Evolutionary conservation across 2,329 filamentous ascomycete species (phyloP), one percentile per base, ranked within the genome.

Genomic region (Coleophoma eucalyptorum): DNA sequence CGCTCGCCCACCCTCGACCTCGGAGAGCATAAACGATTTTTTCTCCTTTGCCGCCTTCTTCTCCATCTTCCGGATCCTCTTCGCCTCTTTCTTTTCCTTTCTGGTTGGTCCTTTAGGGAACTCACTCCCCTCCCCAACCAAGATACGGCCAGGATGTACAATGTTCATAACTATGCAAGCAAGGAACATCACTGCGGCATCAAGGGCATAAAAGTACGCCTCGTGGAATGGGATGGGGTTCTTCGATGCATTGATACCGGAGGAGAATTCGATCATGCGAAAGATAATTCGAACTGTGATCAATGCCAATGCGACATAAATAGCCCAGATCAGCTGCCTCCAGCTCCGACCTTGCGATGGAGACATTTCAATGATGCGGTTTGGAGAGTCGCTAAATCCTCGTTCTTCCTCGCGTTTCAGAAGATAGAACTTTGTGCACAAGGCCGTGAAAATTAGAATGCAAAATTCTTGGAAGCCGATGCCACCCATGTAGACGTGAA

Each of bases 281-380:
- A 78, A 87, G 55, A 83, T 74, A 61, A 86, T 84, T 33, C 82
- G 77, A 26, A 75, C 56, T 0, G 72, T 73, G 52, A 78, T 76
- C 33, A 76, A 64, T 0, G 55, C 52, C 11, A 79, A 61, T 0
- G 62, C 62, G 5, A 63, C 62, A 51, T 74, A 77, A 0, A 77
- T 59, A 1, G 65, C 62, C 48, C 68, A 73, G 2, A 72, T 63
- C 13, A 60, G 51, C 4, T 16, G 45, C 40, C 49, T 55, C 63
- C 56, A 63, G 31, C 57, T 56, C 32, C n/a, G 53, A 8, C 26
- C 26, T 34, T 53, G 49, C 32, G 38, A 43, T 7, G 18, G 18
- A 21, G 42, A 32, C 26, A 8, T 26, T 1, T 74, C 74, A 1
- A 62, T 52, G 43, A 61, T 62, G 21, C 59, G 51, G 0, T 60